phyloP scores from a whole-genome alignment of 2,329 filamentous ascomycete genomes.

The Dothideomycetes sp. region DNA sequence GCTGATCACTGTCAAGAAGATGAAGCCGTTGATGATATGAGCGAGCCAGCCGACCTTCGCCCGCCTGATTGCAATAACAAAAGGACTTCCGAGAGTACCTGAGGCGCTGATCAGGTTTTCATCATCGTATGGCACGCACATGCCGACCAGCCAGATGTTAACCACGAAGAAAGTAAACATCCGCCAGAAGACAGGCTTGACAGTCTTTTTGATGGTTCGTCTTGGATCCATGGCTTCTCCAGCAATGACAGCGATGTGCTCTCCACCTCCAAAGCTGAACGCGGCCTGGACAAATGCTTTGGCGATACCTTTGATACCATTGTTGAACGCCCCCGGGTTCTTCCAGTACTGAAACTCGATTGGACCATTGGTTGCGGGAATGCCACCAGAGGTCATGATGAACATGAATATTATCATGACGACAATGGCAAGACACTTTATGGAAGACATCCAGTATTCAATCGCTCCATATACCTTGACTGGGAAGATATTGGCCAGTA shows the following conservation, averaged over 20 bases:
- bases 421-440: constrained; percentile 21
- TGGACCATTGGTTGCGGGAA: constrained; percentile 20
- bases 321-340: constrained; percentile 11
- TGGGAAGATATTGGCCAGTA: constrained; percentile 15
- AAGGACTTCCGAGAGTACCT: constrained; percentile 22
- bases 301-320: constrained; percentile 23
- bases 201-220: constrained; percentile 19
- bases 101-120: constrained; percentile 16
- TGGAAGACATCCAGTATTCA: constrained; percentile 22
- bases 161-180: constrained; percentile 23
- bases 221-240: constrained; percentile 21
- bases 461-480: constrained; percentile 21
- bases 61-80: constrained; percentile 19
- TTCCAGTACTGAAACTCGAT: constrained; percentile 20
- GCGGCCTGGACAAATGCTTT: constrained; percentile 25
- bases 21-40: constrained; percentile 23
- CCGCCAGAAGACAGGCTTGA: constrained; percentile 23
- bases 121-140: constrained; percentile 23
- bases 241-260: constrained; percentile 21
- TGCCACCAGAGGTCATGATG: constrained; percentile 25
- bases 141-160: constrained; percentile 25
- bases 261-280: constrained; percentile 18
- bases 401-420: constrained; percentile 25
- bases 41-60: constrained; percentile 21
- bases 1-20: constrained; percentile 24